Base-by-base conservation (phyloP, 2,329 filamentous ascomycete species). In the Aspergillus ruber region DNA sequence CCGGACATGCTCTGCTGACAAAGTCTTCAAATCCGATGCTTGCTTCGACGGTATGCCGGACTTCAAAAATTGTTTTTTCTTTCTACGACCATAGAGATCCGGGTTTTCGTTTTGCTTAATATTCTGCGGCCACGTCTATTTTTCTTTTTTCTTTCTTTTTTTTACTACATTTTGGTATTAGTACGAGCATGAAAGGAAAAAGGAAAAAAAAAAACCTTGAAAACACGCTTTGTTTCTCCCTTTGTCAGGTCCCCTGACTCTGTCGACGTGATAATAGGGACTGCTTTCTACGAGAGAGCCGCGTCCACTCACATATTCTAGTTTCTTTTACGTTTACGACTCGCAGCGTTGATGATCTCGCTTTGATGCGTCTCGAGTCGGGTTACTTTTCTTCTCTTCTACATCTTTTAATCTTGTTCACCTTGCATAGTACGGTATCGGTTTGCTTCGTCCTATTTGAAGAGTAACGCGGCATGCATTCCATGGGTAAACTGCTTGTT, bases 1-100 rank as follows among this genome's bases (percentile, higher is more conserved):
- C 61, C 58, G 56, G 62, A 48, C 59, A 60, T 66, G 57, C 60
- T 61, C 63, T 60, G 56, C 56, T 57, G 57, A 60, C 59, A 61
- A 55, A 60, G 56, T 61, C 45, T 57, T 52, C 50, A 44, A 46
- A 42, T 54, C 61, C 56, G 54, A 61, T 59, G 52, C 57, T 59
- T 60, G 57, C 56, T 60, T 57, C 49, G 50, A 55, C 56, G 55
- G 56, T 58, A 54, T 52, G 48, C 56, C 53, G 57, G 60, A 55
- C 56, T 56, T 52, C 59, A 57, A 61, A 60, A 53, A 39, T 18
- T 12, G 18, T 39, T 27, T 9, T 58, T 59, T 50, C 53, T 56
- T 55, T 51, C 53, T 56, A 57, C 58, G 60, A 57, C 56, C 55
- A 68, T 68, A 68, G 65, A 68, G 47, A 50, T 56, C 52, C 46